Evolutionary conservation across 345 rosid species (phyloP), one percentile per base, ranked within the genome.

Genomic region (Aquilaria sinensis): DNA sequence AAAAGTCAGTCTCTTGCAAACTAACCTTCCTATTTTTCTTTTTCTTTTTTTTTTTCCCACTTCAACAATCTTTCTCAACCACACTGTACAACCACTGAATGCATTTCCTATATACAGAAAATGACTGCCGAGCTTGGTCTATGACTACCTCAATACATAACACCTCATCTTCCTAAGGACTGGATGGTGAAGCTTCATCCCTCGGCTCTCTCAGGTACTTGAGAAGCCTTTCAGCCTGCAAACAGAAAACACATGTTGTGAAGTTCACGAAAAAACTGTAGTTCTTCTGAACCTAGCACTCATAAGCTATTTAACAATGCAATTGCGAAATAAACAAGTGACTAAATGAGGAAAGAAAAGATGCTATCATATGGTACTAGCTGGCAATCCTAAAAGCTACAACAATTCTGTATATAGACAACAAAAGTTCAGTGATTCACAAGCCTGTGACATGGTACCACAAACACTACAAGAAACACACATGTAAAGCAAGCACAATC

Each of bases 201-300:
- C 96, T 79, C 45, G 86, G 84, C 69, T 81, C 96, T 70, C 96
- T 68, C 59, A 89, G 79, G 77, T 89, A 84, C 53, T 79, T 81
- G 56, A 89, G 84, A 31, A 89, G 96, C 13, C 75, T 90, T 76
- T 90, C 99, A 43, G 99, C 99, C 99, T 94, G 87, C 81, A 76
- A 31, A 34, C 66, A 32, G 7, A 48, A 47, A 45, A 43, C 29
- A 3, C 43, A 3, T 4, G 3, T 37, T 9, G 5, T 37, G 4
- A 37, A 37, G 43, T 37, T 37, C 43, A 37, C 8, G 43, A 37
- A 3, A 1, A 5, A 1, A 5, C 43, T 37, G 43, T 37, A 37
- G 8, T 3, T 37, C 23, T 23, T 4, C 5, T 5, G 8, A 37
- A 37, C 43, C 43, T 37, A 2, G 8, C 5, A 37, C 5, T 4